Conservation (phyloP, 2,329 filamentous ascomycete genomes). For the Fusarium guadeloupense region DNA sequence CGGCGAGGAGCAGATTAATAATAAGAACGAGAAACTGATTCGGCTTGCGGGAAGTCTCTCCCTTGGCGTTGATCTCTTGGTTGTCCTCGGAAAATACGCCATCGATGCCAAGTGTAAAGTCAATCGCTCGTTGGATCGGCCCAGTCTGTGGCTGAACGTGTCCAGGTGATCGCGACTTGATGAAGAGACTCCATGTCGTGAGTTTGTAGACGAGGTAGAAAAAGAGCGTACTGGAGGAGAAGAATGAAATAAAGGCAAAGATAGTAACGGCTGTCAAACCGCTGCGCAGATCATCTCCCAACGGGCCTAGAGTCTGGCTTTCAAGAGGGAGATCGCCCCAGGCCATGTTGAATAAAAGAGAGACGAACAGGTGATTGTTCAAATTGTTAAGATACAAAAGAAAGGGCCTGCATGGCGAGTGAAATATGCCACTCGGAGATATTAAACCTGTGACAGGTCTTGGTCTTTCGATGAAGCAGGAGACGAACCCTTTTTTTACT, state of each 20-base stretch:
- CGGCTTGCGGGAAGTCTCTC: slow-evolving; percentile 47
- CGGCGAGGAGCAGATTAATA: slow-evolving; percentile 74
- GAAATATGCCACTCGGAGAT: not conserved
- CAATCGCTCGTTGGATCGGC: slow-evolving; percentile 39
- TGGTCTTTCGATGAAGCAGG: not conserved
- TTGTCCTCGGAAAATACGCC: slow-evolving; percentile 43
- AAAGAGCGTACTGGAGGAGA: slow-evolving; percentile 43
- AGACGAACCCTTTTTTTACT: not conserved
- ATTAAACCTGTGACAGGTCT: not conserved
- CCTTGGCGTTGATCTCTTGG: not conserved
- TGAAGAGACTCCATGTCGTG: slow-evolving; percentile 42
- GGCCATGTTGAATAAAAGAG: slow-evolving; percentile 27
- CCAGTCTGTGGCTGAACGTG: slow-evolving; percentile 12
- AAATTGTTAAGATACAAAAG: not conserved
- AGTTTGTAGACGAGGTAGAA: slow-evolving; percentile 47
- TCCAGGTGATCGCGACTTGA: slow-evolving; percentile 20
- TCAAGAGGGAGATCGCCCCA: slow-evolving; percentile 35
- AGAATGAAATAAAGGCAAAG: slow-evolving; percentile 46
- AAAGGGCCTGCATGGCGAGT: not conserved
- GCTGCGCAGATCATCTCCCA: slow-evolving; percentile 32
- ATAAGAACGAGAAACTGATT: slow-evolving; percentile 77
- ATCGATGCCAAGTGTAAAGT: slow-evolving; percentile 51
- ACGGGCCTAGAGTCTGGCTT: slow-evolving; percentile 39
- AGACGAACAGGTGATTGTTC: not conserved
- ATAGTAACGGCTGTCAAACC: slow-evolving; percentile 46